These are phyloP conservation scores for Aegilops longissima DNA, from an alignment of 176 grass and related monocot genomes.

Conservation along the genomic window DNA sequence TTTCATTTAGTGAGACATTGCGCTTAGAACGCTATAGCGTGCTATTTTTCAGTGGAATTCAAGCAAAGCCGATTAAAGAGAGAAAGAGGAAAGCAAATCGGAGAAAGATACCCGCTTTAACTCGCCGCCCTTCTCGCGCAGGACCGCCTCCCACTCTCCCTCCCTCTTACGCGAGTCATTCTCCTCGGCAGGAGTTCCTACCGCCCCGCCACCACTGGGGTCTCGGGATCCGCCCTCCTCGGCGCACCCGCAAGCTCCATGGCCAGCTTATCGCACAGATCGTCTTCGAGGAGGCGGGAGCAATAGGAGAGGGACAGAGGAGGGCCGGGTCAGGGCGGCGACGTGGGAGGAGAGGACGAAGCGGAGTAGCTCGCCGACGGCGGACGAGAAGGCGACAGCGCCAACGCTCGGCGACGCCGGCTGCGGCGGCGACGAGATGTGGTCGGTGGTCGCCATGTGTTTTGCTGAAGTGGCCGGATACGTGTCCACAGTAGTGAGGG, in stretches of 20 bases:
- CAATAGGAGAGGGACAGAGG: slow-evolving; percentile 46
- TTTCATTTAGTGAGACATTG: too few relatives aligned
- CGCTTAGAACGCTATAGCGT: too few relatives aligned
- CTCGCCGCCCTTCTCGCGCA: slow-evolving; percentile 54
- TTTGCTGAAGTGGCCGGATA: neutral
- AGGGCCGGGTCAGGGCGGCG: slow-evolving; percentile 13
- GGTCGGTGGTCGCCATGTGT: slow-evolving; percentile 20
- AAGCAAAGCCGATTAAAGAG: neutral
- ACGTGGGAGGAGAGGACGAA: slow-evolving; percentile 57
- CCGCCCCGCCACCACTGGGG: neutral
- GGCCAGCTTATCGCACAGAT: slow-evolving; percentile 55
- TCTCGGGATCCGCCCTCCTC: slow-evolving; percentile 36
- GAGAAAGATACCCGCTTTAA: slow-evolving; percentile 47
- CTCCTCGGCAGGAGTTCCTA: slow-evolving; percentile 31
- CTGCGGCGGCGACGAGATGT: neutral
- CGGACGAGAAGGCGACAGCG: slow-evolving; percentile 42
- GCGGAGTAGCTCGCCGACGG: slow-evolving; percentile 53
- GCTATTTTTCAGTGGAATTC: neutral
- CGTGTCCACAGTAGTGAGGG: neutral
- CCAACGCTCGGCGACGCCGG: slow-evolving; percentile 47
- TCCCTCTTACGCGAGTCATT: slow-evolving; percentile 34
- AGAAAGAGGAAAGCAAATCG: neutral
- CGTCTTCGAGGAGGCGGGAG: slow-evolving; percentile 53
- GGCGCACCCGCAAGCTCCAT: slow-evolving; percentile 29
- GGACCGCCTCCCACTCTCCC: slow-evolving; percentile 40